phyloP scores from a whole-genome alignment of 2,329 filamentous ascomycete species.

The Fusarium xylarioides region DNA sequence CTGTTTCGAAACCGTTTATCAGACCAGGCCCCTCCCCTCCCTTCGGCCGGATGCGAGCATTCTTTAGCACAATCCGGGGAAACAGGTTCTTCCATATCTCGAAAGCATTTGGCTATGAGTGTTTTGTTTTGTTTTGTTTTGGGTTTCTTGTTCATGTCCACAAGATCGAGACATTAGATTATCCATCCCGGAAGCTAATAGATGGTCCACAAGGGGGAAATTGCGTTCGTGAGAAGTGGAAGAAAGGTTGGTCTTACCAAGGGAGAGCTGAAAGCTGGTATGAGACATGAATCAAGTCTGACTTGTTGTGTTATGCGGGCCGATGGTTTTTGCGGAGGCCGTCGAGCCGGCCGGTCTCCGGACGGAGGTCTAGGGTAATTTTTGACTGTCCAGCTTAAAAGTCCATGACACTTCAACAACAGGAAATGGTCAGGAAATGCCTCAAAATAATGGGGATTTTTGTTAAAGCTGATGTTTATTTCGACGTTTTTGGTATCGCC shows the following conservation, averaged over 20 bases:
- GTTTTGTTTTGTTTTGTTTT: neutral
- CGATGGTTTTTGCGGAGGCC: conserved; percentile 16
- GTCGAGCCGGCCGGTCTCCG: neutral
- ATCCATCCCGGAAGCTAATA: neutral
- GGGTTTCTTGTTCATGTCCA: neutral
- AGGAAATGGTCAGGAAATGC: neutral
- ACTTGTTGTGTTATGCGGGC: conserved; percentile 2
- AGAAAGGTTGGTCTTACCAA: conserved; percentile 13
- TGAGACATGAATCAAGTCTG: conserved; percentile 17
- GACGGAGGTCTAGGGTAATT: conserved; percentile 1
- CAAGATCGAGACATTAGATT: conserved; percentile 3
- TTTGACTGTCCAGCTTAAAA: neutral
- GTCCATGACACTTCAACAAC: neutral
- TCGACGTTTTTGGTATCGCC: neutral
- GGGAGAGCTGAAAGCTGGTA: conserved; percentile 28
- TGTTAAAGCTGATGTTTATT: too few species aligned
- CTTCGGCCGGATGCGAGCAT: conserved; percentile 5
- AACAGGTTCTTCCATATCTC: neutral
- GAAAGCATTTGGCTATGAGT: neutral
- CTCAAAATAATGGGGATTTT: neutral
- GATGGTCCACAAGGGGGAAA: conserved; percentile 2
- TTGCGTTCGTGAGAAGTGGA: conserved; percentile 4
- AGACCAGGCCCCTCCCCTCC: neutral
- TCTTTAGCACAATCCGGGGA: conserved; percentile 15
- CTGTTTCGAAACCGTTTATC: neutral